These are phyloP conservation scores for Inga oerstediana DNA, from an alignment of 306 rosid genomes.

Conservation along the genomic window DNA sequence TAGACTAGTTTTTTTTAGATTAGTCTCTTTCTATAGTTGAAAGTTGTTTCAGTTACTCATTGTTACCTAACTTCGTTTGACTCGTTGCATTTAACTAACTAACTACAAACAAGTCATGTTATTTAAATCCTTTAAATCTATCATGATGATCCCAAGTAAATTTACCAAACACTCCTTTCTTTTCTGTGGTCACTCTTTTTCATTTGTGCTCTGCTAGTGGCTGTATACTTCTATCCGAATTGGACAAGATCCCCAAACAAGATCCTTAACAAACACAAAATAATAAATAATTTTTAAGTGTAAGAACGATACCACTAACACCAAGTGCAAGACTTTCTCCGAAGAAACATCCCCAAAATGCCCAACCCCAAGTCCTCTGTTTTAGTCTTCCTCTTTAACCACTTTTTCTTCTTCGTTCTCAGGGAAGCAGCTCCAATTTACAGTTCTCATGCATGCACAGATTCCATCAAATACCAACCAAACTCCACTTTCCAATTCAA, in stretches of 20 bases:
- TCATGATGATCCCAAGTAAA: no score
- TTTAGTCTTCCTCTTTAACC: not conserved
- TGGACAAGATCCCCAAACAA: not conserved
- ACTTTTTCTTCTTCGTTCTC: not conserved
- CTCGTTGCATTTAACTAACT: no score
- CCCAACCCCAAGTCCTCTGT: not conserved
- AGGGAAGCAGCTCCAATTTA: conserved; percentile 9
- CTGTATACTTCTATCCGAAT: not conserved
- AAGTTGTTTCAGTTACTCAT: no score
- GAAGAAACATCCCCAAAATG: not conserved
- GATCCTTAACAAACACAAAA: not conserved
- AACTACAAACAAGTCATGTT: no score
- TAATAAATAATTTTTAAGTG: not conserved
- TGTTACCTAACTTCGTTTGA: no score
- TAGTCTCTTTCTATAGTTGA: no score
- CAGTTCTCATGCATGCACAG: not conserved
- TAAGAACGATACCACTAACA: not conserved
- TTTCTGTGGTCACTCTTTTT: not conserved
- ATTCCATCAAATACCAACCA: not conserved
- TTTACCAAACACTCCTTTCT: not conserved
- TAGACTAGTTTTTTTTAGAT: no score
- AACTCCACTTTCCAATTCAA: conserved; percentile 37
- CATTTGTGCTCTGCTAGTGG: no score
- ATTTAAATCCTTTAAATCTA: no score
- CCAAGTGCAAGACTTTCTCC: not conserved